Percentiles rank a stretch among this genome's conserved stretches.
phyloP scores from a whole-genome alignment of 1,284 basidiomycete species.

The Irpex sp. region DNA sequence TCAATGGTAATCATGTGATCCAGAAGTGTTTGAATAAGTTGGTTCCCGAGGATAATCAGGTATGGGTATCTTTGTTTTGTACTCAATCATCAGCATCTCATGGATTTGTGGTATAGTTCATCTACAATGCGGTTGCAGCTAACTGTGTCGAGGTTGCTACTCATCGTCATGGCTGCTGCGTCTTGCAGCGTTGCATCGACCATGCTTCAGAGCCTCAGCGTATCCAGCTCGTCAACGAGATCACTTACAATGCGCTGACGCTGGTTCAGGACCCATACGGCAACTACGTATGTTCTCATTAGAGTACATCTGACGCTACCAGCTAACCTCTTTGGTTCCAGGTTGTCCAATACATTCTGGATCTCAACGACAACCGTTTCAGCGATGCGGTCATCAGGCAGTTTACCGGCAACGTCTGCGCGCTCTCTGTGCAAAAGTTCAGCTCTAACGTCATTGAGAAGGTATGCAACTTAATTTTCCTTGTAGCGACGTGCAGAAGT shows the following conservation, averaged over 20 bases:
- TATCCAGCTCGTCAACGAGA: slow-evolving; percentile 96
- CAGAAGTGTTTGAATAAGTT: slow-evolving; percentile 99
- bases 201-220: slow-evolving; percentile 96
- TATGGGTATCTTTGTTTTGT: slow-evolving; percentile 25
- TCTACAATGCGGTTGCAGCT: slow-evolving; percentile 98
- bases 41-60: slow-evolving; percentile 97
- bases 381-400: slow-evolving; percentile 97
- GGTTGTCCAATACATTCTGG: slow-evolving; percentile 97
- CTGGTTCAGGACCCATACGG: slow-evolving; percentile 99
- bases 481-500: not conserved
- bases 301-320: not conserved
- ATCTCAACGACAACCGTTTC: slow-evolving; percentile 97
- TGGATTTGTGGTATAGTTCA: slow-evolving; percentile 64
- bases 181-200: slow-evolving; percentile 97
- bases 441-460: slow-evolving; percentile 95
- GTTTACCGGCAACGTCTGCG: slow-evolving; percentile 97
- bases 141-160: slow-evolving; percentile 99
- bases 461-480: slow-evolving; percentile 36
- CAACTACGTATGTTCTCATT: slow-evolving; percentile 72
- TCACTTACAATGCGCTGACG: slow-evolving; percentile 96
- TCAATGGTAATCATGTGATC: slow-evolving; percentile 99
- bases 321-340: slow-evolving; percentile 24
- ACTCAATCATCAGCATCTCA: slow-evolving; percentile 8
- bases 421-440: slow-evolving; percentile 98
- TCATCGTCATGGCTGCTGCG: slow-evolving; percentile 98